Evolutionary conservation across 805 yeast genomes (phyloP).

Genomic region (Metschnikowia reukaufii): DNA sequence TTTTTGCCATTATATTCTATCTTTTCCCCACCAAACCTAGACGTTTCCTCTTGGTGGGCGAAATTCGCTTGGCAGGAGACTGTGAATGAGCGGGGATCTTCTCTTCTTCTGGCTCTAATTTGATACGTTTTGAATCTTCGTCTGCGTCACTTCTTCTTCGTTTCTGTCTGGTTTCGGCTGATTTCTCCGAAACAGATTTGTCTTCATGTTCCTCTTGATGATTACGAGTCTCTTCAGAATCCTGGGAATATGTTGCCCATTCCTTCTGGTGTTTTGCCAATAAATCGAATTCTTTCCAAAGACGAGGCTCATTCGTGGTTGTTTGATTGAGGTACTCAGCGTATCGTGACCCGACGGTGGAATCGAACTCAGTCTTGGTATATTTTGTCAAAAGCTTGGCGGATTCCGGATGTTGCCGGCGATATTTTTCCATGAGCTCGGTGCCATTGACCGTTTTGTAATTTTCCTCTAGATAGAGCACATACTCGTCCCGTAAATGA

Average conservation of each 20-base stretch:
- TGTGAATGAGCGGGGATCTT: not conserved
- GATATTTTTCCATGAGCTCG: conserved; percentile 33
- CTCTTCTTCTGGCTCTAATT: not conserved
- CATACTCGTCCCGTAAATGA: conserved; percentile 32
- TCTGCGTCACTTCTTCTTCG: conserved; percentile 4
- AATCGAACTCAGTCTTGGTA: conserved; percentile 2
- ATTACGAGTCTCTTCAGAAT: not conserved
- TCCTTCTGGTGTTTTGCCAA: conserved; percentile 2
- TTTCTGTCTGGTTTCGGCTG: too few species aligned
- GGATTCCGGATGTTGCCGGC: conserved; percentile 17
- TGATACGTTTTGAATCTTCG: not conserved
- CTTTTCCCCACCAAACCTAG: conserved; percentile 11
- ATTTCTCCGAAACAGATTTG: not conserved
- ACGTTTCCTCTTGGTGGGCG: conserved; percentile 12
- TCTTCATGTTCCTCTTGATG: not conserved
- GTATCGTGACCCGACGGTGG: conserved; percentile 1
- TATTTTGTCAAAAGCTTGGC: conserved; percentile 4
- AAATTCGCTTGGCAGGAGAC: not conserved
- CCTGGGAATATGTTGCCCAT: not conserved
- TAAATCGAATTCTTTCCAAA: conserved; percentile 1
- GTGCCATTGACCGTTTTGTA: conserved; percentile 35
- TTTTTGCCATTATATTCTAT: not conserved
- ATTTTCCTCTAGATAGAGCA: conserved; percentile 33
- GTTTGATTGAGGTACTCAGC: conserved; percentile 1
- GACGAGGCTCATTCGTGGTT: not conserved